These are phyloP conservation scores for Phtheirospermum japonicum DNA, from an alignment of 257 asterid genomes.

Conservation along the genomic window DNA sequence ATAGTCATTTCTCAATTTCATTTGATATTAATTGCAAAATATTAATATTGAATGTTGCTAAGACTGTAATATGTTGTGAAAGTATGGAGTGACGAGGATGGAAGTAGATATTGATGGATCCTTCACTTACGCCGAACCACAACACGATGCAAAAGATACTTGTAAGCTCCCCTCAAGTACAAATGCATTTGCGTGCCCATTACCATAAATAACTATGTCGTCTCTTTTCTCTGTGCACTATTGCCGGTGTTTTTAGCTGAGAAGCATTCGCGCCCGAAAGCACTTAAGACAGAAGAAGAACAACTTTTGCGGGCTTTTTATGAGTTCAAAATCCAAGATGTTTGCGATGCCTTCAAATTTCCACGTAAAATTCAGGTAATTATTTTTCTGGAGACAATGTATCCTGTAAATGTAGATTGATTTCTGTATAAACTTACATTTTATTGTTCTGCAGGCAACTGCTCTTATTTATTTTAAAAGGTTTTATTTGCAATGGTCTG, in stretches of 20 bases:
- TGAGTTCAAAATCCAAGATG: slow-evolving; percentile 94
- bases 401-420: neutral
- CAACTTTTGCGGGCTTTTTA: slow-evolving; percentile 81
- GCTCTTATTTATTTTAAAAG: slow-evolving; percentile 94
- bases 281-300: slow-evolving; percentile 91
- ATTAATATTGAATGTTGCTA: slow-evolving; percentile 19
- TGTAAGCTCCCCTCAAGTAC: slow-evolving; percentile 37
- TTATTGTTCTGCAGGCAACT: slow-evolving; percentile 68
- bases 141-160: slow-evolving; percentile 43
- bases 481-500: slow-evolving; percentile 96
- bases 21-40: neutral
- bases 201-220: neutral
- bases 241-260: slow-evolving; percentile 51
- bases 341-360: slow-evolving; percentile 94
- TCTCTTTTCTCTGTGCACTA: slow-evolving; percentile 17
- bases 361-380: slow-evolving; percentile 94
- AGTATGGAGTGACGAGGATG: slow-evolving; percentile 91
- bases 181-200: slow-evolving; percentile 19
- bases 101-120: slow-evolving; percentile 90
- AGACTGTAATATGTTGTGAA: slow-evolving; percentile 28
- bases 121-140: slow-evolving; percentile 69
- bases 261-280: slow-evolving; percentile 73
- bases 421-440: slow-evolving; percentile 26
- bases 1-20: slow-evolving; percentile 1
- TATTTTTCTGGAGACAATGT: slow-evolving; percentile 25